phyloP scores from a whole-genome alignment of 1,284 basidiomycete genomes.

The Garcileccinum viscosum region DNA sequence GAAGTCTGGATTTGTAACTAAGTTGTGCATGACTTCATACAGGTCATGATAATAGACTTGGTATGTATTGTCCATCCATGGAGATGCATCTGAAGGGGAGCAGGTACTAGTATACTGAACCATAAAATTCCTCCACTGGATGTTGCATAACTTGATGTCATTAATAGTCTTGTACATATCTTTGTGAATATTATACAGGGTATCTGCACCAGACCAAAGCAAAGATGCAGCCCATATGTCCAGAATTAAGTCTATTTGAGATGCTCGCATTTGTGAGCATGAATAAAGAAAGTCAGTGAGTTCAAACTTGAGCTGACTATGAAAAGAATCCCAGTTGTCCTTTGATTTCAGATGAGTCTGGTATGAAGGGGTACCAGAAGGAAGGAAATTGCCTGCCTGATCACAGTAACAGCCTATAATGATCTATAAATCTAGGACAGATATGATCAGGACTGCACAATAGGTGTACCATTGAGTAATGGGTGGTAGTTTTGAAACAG shows the following conservation, averaged over 20 bases:
- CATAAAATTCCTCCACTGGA: not conserved
- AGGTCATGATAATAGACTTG: not conserved
- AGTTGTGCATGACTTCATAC: not conserved
- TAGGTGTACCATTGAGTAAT: not conserved
- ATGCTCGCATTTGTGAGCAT: not conserved
- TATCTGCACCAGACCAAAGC: not conserved
- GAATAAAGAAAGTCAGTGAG: not conserved
- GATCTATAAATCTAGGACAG: not conserved
- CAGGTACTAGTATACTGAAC: not conserved
- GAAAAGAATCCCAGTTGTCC: not conserved
- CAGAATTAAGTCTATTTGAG: not conserved
- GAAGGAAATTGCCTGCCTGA: not conserved
- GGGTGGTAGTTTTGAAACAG: not conserved
- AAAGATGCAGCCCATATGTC: not conserved
- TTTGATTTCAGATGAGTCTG: not conserved
- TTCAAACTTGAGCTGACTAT: not conserved
- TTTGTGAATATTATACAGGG: not conserved
- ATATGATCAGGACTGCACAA: not conserved
- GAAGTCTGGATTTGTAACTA: not conserved
- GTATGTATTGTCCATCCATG: not conserved
- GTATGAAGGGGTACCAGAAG: not conserved
- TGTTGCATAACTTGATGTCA: not conserved
- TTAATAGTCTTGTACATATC: not conserved
- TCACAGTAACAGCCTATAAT: not conserved
- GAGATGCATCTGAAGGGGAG: not conserved